Percentiles rank a stretch among this genome's conserved stretches.
Evolutionary conservation across 148 eudicot species (phyloP).

Genomic region (Drosera capensis): DNA sequence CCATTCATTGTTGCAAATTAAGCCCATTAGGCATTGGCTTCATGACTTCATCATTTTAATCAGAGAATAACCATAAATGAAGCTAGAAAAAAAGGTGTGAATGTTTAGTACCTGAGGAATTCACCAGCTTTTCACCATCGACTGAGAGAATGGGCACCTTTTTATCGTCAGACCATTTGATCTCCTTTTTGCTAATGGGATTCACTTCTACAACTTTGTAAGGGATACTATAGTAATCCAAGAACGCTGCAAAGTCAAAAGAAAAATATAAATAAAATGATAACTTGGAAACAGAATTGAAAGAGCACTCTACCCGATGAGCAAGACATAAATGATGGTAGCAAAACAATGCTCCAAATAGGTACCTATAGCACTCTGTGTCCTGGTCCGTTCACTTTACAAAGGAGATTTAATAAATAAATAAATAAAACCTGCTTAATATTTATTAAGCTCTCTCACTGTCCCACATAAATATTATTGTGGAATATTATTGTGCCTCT

Average conservation of each 20-base stretch:
- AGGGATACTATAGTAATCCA: constrained; percentile 73
- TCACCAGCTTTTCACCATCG: constrained; percentile 75
- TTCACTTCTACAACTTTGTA: constrained; percentile 96
- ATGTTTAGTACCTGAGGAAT: constrained; percentile 61
- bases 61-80: neutral
- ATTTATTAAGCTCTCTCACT: too few species aligned
- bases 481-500: too few species aligned
- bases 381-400: too few species aligned
- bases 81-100: neutral
- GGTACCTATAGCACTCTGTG: too few species aligned
- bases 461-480: too few species aligned
- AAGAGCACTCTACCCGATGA: neutral
- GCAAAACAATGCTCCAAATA: too few species aligned
- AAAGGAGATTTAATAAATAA: too few species aligned
- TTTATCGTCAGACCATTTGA: constrained; percentile 94
- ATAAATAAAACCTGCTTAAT: too few species aligned
- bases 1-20: constrained; percentile 8
- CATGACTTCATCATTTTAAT: neutral
- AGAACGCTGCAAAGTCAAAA: constrained; percentile 70
- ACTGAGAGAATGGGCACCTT: constrained; percentile 85
- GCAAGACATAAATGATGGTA: neutral
- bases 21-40: too few species aligned
- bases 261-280: constrained; percentile 19
- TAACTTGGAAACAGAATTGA: neutral
- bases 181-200: constrained; percentile 88